phyloP scores from a whole-genome alignment of 2,329 filamentous ascomycete species.

The Rutstroemia sp. region DNA sequence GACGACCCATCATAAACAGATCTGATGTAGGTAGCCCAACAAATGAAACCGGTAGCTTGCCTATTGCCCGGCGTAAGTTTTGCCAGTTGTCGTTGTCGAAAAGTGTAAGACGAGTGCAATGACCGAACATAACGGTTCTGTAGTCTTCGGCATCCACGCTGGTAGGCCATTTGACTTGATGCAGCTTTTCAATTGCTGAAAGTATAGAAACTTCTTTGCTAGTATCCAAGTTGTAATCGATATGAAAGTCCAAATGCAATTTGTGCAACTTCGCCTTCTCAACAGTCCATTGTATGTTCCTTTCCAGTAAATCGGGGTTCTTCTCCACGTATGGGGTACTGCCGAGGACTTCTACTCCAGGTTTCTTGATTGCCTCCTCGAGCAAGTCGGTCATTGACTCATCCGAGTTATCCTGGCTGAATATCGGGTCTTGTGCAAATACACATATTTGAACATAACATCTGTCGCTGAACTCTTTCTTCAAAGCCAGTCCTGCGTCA shows the following conservation, averaged over 20 bases:
- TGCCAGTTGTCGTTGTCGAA: conserved; percentile 44
- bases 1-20: conserved; percentile 61
- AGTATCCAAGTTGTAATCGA: conserved; percentile 60
- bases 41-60: conserved; percentile 52
- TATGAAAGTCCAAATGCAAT: conserved; percentile 61
- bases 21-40: conserved; percentile 65
- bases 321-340: conserved; percentile 65
- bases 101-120: conserved; percentile 59
- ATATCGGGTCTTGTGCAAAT: conserved; percentile 64
- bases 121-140: conserved; percentile 53
- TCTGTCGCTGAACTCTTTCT: conserved; percentile 42
- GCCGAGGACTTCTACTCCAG: conserved; percentile 51
- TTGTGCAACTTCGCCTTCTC: conserved; percentile 40
- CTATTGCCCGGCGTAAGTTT: conserved; percentile 40
- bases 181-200: conserved; percentile 45
- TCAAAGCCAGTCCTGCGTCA: conserved; percentile 49
- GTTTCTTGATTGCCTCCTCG: conserved; percentile 35
- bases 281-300: conserved; percentile 59
- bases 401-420: conserved; percentile 44
- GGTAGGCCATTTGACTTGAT: conserved; percentile 41
- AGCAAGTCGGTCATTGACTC: conserved; percentile 45
- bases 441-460: conserved; percentile 60
- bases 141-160: conserved; percentile 10
- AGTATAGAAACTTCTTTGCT: conserved; percentile 43
- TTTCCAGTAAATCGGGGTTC: conserved; percentile 31